These are phyloP conservation scores for Paramyrothecium roridum DNA, from an alignment of 2,329 filamentous ascomycete species.

Conservation along the genomic window DNA sequence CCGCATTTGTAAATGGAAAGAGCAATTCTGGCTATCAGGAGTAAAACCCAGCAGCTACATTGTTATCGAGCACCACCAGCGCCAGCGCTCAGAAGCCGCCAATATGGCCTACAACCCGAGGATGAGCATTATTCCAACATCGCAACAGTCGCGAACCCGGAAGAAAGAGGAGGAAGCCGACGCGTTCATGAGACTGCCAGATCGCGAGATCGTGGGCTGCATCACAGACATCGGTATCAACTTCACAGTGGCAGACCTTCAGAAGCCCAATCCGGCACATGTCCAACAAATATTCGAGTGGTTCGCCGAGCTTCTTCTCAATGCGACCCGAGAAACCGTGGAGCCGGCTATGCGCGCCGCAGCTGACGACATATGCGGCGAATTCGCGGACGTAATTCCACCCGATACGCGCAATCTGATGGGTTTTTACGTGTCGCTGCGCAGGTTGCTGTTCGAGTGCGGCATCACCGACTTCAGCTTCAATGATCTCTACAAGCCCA, in stretches of 20 bases:
- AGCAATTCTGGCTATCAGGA: too few relatives aligned
- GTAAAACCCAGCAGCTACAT: neutral
- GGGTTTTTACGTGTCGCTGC: conserved; percentile 88
- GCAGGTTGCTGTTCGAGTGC: conserved; percentile 78
- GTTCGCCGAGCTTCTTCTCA: conserved; percentile 92
- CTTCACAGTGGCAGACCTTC: conserved; percentile 81
- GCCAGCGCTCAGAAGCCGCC: neutral
- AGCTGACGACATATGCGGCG: conserved; percentile 80
- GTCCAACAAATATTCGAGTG: conserved; percentile 98
- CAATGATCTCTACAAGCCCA: conserved; percentile 86
- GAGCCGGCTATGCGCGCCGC: conserved; percentile 94
- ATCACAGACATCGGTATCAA: conserved; percentile 95
- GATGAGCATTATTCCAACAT: conserved; percentile 57
- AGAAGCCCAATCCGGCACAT: conserved; percentile 90
- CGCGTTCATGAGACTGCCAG: conserved; percentile 58
- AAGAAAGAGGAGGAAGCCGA: conserved; percentile 60
- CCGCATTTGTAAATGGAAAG: too few relatives aligned
- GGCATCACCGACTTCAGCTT: conserved; percentile 93
- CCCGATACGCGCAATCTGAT: conserved; percentile 89
- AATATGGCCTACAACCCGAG: conserved; percentile 57
- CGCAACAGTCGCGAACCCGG: conserved; percentile 48
- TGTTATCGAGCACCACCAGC: neutral
- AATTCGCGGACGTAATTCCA: conserved; percentile 80
- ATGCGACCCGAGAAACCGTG: conserved; percentile 87
- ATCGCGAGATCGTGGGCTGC: conserved; percentile 87